Percentiles rank a stretch among this genome's conserved stretches.
Conservation (phyloP, 805 yeast genomes). For the Nakazawaea anatomiae region DNA sequence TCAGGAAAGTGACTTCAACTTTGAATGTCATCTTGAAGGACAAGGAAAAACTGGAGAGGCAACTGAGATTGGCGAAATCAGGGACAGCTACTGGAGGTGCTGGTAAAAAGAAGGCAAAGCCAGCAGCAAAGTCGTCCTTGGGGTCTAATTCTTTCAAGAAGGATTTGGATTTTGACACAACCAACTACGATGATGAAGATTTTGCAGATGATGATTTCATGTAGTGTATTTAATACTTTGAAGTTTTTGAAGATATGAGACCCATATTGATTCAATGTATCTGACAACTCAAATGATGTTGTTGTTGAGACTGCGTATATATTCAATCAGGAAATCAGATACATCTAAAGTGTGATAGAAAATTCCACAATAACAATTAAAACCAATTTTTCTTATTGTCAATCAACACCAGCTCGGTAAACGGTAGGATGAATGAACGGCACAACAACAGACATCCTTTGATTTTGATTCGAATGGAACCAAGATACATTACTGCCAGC, state of each 20-base stretch:
- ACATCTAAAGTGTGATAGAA: too few species aligned
- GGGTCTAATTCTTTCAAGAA: slow-evolving; percentile 51
- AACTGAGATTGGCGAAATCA: slow-evolving; percentile 70
- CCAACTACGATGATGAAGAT: slow-evolving; percentile 46
- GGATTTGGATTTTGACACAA: slow-evolving; percentile 54
- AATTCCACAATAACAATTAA: too few species aligned
- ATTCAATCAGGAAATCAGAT: not conserved
- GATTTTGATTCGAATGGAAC: too few species aligned
- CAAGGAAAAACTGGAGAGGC: slow-evolving; percentile 86
- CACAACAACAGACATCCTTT: too few species aligned
- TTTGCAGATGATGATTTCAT: slow-evolving; percentile 80
- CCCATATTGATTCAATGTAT: too few species aligned
- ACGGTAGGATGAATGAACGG: too few species aligned
- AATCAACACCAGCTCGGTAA: too few species aligned
- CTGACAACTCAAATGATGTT: not conserved
- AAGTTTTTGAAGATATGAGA: not conserved
- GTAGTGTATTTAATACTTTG: slow-evolving; percentile 19
- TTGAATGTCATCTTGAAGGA: slow-evolving; percentile 76
- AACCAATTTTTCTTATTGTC: too few species aligned
- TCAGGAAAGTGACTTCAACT: slow-evolving; percentile 81
- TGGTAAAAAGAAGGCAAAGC: slow-evolving; percentile 91
- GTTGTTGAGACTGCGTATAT: not conserved
- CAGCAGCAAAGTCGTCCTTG: slow-evolving; percentile 59
- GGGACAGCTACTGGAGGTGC: slow-evolving; percentile 91
- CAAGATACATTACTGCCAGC: too few species aligned